These are phyloP conservation scores for Gracilaria gracilis DNA, from an alignment of 23 red algal species.

Conservation along the genomic window DNA sequence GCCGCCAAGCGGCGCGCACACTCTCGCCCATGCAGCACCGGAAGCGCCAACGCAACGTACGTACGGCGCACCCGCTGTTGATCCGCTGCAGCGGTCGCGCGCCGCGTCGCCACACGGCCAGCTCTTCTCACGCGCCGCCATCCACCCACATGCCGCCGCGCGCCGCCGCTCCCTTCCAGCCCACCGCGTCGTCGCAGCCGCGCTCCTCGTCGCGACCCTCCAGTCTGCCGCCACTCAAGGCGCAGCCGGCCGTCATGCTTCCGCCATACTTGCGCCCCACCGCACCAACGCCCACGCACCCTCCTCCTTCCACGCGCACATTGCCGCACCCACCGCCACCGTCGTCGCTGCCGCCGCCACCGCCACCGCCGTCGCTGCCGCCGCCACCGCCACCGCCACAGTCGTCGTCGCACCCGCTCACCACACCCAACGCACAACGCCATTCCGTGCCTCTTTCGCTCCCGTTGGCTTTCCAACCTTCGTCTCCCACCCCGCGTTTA, in stretches of 20 bases:
- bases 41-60: no score
- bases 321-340: background rate
- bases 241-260: constrained; percentile 14
- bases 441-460: background rate
- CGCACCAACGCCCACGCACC: background rate
- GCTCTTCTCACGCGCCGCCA: background rate
- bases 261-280: background rate
- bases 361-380: background rate
- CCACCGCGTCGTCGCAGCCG: background rate
- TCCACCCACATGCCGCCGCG: background rate
- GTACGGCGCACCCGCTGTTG: no score
- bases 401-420: no score
- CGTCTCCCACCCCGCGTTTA: no score
- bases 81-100: no score
- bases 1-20: no score
- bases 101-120: background rate
- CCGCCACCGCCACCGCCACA: no score
- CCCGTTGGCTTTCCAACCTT: no score
- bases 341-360: background rate
- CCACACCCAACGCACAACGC: background rate
- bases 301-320: background rate
- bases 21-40: no score
- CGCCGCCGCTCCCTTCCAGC: background rate
- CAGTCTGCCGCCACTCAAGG: background rate
- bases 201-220: background rate